Evolutionary conservation across 768 basidiomycete species (phyloP), one percentile per base, ranked within the genome.

Genomic region (Auricularia cornea): DNA sequence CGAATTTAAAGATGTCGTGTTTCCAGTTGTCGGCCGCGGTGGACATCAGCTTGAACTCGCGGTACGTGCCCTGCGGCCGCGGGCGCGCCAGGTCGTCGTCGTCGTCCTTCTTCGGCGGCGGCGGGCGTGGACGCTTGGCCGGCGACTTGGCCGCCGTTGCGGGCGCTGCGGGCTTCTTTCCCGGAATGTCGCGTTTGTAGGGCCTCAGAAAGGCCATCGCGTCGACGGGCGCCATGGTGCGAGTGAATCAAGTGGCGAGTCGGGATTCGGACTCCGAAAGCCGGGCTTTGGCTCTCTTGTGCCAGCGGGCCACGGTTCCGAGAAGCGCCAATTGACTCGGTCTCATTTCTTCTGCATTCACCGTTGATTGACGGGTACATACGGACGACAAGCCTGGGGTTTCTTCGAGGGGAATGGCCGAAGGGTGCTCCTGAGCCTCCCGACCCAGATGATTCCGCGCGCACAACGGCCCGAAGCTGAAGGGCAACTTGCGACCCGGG

Each of bases 1-100:
- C 86, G 72, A 95, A 92, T 74, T 92, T 92, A 89, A 94, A 92
- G 64, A 94, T 84, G 75, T 94, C 90, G 80, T 92, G 91, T 71
- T 89, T 91, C 90, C 91, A 93, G 30, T 88, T 90, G 71, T 90
- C 89, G 71, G 88, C 83, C 18, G 85, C 83, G 31, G 88, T 88
- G 6, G 90, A 90, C 73, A 91, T 82, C 70, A 94, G 83, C 70
- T 82, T 83, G 77, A 84, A 94, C 72, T 93, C 91, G 66, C 84
- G 81, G 76, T 77, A 92, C 0, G 84, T 80, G 66, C 84, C 84
- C 30, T 28, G 16, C 4, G 54, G 54, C 14, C 28, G 54, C 54
- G 54, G 54, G 8, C 23, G 16, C 44, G 44, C 44, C 20, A 48
- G 44, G 44, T 48, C 44, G 44, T 48, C 44, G 44, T 48, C 44